A percentile compares a stretch with the other conserved stretches of the same genome.
These are phyloP conservation scores for Botrytis fragariae DNA, from an alignment of 2,329 filamentous ascomycete species.

Conservation along the genomic window DNA sequence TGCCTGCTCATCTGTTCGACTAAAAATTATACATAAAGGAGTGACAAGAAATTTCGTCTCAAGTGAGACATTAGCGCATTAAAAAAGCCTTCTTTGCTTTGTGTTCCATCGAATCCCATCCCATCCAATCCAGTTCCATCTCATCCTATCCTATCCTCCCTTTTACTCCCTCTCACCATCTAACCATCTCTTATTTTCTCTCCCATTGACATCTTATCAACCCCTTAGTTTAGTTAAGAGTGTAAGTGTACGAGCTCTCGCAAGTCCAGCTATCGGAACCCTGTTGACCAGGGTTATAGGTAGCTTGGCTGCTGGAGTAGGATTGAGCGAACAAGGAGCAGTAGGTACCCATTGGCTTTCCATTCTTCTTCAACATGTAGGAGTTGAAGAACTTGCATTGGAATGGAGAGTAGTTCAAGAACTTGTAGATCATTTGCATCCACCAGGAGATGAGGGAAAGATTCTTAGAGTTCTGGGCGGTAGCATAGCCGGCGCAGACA, in stretches of 20 bases:
- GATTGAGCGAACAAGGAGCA: constrained; percentile 40
- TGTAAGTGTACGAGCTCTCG: constrained; percentile 12
- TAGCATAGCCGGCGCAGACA: constrained; percentile 25
- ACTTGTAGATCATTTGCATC: constrained; percentile 4
- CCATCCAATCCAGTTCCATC: neutral
- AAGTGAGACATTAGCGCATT: constrained; percentile 2
- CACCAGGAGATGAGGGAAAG: neutral
- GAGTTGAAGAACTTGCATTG: constrained; percentile 41
- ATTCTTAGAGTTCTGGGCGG: constrained; percentile 25
- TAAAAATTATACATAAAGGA: neutral
- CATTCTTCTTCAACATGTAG: constrained; percentile 43
- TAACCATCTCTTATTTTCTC: neutral
- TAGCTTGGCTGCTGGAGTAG: neutral
- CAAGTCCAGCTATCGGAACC: neutral
- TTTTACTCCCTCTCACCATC: neutral
- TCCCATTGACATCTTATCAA: neutral
- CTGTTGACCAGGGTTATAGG: neutral
- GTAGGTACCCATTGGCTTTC: constrained; percentile 40
- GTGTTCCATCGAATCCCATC: neutral
- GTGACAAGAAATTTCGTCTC: constrained; percentile 2
- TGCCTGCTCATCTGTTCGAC: neutral
- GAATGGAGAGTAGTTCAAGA: constrained; percentile 19
- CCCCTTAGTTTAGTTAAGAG: neutral
- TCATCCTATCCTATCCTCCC: neutral
- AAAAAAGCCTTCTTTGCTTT: neutral